Evolutionary conservation across 75 land plant genomes (phyloP).

Genomic region (Chamaecyparis obtusa): DNA sequence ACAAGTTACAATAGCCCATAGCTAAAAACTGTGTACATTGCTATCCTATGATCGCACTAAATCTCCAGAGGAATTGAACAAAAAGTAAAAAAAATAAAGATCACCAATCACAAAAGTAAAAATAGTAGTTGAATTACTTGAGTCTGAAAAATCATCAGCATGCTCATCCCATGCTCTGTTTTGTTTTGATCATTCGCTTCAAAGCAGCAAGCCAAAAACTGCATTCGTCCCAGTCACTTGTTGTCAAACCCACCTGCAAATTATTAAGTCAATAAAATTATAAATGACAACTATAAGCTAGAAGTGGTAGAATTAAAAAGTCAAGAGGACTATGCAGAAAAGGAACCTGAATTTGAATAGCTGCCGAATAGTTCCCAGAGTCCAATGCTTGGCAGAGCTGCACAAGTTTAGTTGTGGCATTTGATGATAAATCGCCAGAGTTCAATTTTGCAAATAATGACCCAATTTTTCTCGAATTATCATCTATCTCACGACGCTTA

Average conservation of each 20-base stretch:
- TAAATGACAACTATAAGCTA: background rate
- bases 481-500: constrained; percentile 88
- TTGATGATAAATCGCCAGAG: constrained; percentile 80
- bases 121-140: background rate
- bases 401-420: constrained; percentile 73
- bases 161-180: constrained; percentile 49
- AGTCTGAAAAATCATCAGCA: background rate
- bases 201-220: constrained; percentile 87
- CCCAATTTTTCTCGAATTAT: constrained; percentile 90
- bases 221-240: constrained; percentile 99
- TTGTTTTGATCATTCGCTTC: constrained; percentile 88
- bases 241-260: constrained; percentile 76
- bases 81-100: background rate
- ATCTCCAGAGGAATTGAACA: background rate
- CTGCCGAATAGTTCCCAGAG: constrained; percentile 60
- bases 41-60: background rate
- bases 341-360: constrained; percentile 85
- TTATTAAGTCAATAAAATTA: background rate
- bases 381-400: constrained; percentile 90
- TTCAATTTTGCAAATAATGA: constrained; percentile 86
- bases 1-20: background rate
- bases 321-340: background rate
- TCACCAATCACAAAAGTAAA: background rate
- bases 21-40: background rate
- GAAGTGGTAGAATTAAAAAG: background rate